A percentile compares a stretch with the other conserved stretches of the same genome.
Conservation (phyloP, 2,329 filamentous ascomycete species). For the Paraphaeosphaeria minitans region DNA sequence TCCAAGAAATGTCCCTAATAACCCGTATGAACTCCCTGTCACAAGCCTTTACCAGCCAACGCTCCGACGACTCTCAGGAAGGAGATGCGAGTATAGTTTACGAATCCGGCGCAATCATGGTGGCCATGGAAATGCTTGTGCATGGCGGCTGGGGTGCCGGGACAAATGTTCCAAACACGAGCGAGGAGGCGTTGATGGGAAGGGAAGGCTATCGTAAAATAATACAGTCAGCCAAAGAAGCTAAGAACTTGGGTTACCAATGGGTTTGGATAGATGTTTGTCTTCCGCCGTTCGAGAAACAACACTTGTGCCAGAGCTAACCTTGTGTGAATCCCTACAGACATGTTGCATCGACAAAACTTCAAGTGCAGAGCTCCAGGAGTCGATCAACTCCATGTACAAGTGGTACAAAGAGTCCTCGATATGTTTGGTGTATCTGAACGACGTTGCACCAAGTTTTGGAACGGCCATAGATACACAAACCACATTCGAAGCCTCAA, state of each 20-base stretch:
- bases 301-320: not conserved
- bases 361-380: slow-evolving; percentile 27
- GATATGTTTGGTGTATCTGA: slow-evolving; percentile 28
- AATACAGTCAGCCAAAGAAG: slow-evolving; percentile 20
- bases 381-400: slow-evolving; percentile 37
- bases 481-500: slow-evolving; percentile 22
- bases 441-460: slow-evolving; percentile 19
- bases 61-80: not conserved
- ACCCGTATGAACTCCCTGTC: slow-evolving; percentile 19
- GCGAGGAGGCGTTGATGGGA: slow-evolving; percentile 22
- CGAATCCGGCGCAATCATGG: slow-evolving; percentile 20
- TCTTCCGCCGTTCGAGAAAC: not conserved
- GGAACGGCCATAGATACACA: slow-evolving; percentile 3
- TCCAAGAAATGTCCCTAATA: slow-evolving; percentile 26
- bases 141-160: slow-evolving; percentile 18
- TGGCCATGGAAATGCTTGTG: slow-evolving; percentile 27
- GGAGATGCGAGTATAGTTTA: not conserved
- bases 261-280: slow-evolving; percentile 31
- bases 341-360: slow-evolving; percentile 34
- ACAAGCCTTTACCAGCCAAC: slow-evolving; percentile 9
- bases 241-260: slow-evolving; percentile 16
- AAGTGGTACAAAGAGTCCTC: slow-evolving; percentile 28
- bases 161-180: slow-evolving; percentile 11
- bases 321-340: not conserved
- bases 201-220: slow-evolving; percentile 27